phyloP scores from a whole-genome alignment of 108 stramenopile genomes.

The Conticribra guillardii region DNA sequence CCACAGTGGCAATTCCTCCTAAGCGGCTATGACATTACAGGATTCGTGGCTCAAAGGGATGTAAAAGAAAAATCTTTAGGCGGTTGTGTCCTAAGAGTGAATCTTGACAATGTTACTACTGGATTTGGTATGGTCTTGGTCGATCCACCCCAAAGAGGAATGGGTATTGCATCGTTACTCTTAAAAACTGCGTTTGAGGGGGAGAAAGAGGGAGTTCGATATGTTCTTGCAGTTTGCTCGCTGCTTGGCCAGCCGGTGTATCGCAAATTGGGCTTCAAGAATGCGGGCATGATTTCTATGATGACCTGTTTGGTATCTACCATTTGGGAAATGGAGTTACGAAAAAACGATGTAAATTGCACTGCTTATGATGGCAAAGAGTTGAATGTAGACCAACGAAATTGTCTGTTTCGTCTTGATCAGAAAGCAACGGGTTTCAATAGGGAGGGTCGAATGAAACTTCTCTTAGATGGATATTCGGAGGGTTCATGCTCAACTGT shows the following conservation, averaged over 20 bases:
- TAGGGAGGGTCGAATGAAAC: neutral
- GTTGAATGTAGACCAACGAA: neutral
- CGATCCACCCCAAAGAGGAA: neutral
- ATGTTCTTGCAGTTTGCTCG: neutral
- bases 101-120: neutral
- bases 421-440: neutral
- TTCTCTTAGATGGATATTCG: neutral
- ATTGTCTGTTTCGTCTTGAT: neutral
- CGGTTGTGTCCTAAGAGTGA: neutral
- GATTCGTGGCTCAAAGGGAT: neutral
- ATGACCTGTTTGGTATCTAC: neutral
- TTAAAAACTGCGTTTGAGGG: neutral
- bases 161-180: neutral
- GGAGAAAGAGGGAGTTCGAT: neutral
- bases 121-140: slow-evolving; percentile 1
- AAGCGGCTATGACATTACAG: neutral
- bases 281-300: neutral
- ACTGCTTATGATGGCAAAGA: neutral
- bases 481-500: neutral
- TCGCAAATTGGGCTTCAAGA: neutral
- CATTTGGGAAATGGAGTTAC: neutral
- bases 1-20: neutral
- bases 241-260: neutral
- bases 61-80: neutral
- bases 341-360: neutral